Base-by-base conservation (phyloP, 495 filamentous ascomycete species). In the Lepidopterella palustris region DNA sequence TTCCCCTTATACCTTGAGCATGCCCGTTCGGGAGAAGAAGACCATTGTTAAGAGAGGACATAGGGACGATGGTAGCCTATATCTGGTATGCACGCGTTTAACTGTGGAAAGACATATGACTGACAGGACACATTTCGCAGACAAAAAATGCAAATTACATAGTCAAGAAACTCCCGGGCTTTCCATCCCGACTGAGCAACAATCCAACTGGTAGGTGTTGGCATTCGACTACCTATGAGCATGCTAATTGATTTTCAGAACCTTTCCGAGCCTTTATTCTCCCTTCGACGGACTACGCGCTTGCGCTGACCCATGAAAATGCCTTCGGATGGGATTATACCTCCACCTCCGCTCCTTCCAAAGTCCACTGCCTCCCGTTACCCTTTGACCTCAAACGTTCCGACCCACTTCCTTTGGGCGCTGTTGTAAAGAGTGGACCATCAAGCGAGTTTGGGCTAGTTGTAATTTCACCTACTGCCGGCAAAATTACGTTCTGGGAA, bases 401-500 rank as follows among this genome's bases (percentile, higher is more conserved):
- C 53, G 84, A 87, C 39, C 78, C 84, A 6, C 77, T 92, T 20
- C 92, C 93, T 2, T 76, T 96, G 18, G 95, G 90, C 31, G 78
- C 85, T 47, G 78, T 99, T 18, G 82, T 97, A 10, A 84, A 81
- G 2, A 87, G 86, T 32, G 83, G 84, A 13, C 82, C 86, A 24
- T 84, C 84, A 23, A 79, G 81, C 15, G 87, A 90, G 45, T 88
- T 92, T 2, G 93, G 92, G 2, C 76, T 97, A 11, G 82, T 98
- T 20, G 77, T 96, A 11, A 77, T 99, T 10, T 86, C 89, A 73
- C 90, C 91, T 1, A 80, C 80, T 18, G 90, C 79, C 31, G 93
- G 93, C 27, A 92, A 84, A 70, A 81, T 97, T 48, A 82, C 86
- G 32, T 99, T 92, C 72, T 99, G 92, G 92, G 95, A 97, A 69